These are phyloP conservation scores for Beauveria rudraprayagi DNA, from an alignment of 2,329 filamentous ascomycete genomes.

Conservation along the genomic window DNA sequence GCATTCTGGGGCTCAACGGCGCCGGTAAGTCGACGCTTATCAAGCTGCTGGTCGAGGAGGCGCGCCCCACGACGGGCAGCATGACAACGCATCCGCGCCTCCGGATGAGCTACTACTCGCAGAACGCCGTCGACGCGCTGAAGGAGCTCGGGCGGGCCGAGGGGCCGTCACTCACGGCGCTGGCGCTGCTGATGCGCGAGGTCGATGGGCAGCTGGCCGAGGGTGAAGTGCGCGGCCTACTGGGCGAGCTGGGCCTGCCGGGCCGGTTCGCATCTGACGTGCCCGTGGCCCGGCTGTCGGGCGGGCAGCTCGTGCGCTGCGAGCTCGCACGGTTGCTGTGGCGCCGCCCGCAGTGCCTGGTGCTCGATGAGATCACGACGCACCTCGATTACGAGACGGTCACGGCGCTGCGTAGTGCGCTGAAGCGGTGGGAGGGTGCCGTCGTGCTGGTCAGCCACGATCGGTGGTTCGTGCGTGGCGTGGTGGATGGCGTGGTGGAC, in stretches of 20 bases:
- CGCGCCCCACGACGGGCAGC: constrained; percentile 51
- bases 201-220: constrained; percentile 49
- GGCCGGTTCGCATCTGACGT: constrained; percentile 67
- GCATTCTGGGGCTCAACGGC: constrained; percentile 72
- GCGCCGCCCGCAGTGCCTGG: constrained; percentile 60
- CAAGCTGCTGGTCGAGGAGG: constrained; percentile 56
- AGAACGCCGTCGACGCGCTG: constrained; percentile 67
- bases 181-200: constrained; percentile 53
- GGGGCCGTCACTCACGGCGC: constrained; percentile 51
- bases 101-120: constrained; percentile 68
- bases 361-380: constrained; percentile 76
- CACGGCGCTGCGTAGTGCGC: constrained; percentile 56
- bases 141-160: constrained; percentile 40
- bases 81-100: constrained; percentile 60
- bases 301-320: constrained; percentile 63
- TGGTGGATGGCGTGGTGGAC: constrained; percentile 54
- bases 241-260: constrained; percentile 61
- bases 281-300: constrained; percentile 64
- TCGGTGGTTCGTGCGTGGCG: constrained; percentile 69
- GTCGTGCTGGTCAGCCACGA: constrained; percentile 75
- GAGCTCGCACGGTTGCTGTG: constrained; percentile 64
- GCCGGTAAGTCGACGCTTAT: constrained; percentile 75
- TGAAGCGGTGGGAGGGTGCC: constrained; percentile 64
- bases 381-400: constrained; percentile 81
- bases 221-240: constrained; percentile 56